Percentiles rank a stretch among this genome's conserved stretches.
phyloP scores from a whole-genome alignment of 192 early-diverging fungal species.

The Umbelopsis sp. region DNA sequence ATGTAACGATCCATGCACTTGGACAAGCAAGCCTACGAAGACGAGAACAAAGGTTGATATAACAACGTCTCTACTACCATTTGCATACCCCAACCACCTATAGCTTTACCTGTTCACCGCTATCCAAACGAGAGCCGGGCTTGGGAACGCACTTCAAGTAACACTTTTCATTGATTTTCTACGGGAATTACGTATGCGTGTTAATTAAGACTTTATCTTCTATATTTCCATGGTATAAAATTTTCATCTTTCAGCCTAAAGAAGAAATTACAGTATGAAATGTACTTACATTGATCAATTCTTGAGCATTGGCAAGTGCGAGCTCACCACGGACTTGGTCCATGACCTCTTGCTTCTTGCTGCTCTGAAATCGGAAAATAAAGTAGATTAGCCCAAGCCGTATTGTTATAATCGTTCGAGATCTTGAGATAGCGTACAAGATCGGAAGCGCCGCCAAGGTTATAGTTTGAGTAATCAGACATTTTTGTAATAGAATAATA shows the following conservation, averaged over 20 bases:
- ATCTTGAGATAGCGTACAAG: constrained; percentile 2
- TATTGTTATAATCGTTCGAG: neutral
- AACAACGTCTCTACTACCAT: too few relatives aligned
- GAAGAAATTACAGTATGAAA: neutral
- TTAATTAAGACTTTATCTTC: too few relatives aligned
- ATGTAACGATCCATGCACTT: constrained; percentile 90
- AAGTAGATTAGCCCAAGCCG: neutral
- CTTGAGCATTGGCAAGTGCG: constrained; percentile 81
- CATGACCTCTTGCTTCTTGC: constrained; percentile 76
- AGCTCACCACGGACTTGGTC: constrained; percentile 76
- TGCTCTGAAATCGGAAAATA: constrained; percentile 22
- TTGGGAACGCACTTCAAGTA: constrained; percentile 79
- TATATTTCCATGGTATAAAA: too few relatives aligned
- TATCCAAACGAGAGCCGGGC: constrained; percentile 69
- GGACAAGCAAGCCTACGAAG: constrained; percentile 60
- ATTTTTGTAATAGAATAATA: constrained; percentile 4
- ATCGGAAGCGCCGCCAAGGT: constrained; percentile 12
- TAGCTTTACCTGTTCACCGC: constrained; percentile 64
- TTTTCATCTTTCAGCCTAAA: too few relatives aligned
- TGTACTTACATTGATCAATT: constrained; percentile 72
- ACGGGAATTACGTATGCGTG: constrained; percentile 4
- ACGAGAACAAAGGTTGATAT: neutral
- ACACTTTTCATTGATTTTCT: constrained; percentile 92
- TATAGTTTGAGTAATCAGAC: constrained; percentile 18
- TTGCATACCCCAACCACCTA: neutral